Percentiles rank a stretch among this genome's conserved stretches.
phyloP scores from a whole-genome alignment of 257 asterid genomes.

The Fraxinus anomala region DNA sequence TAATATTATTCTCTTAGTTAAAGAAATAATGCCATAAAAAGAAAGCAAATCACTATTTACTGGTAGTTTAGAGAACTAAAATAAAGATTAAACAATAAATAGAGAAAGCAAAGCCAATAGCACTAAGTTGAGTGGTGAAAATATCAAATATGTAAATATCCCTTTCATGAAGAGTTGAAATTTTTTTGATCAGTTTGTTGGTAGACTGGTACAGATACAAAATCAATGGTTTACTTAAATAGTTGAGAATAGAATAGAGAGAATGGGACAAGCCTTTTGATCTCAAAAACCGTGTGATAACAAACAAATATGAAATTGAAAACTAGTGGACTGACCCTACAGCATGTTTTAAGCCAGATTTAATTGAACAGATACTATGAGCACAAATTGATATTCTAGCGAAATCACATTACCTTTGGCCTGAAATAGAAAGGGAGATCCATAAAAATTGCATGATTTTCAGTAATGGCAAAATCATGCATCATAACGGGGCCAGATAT shows the following conservation, averaged over 20 bases:
- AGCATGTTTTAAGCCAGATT: conserved; percentile 16
- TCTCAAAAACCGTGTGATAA: neutral
- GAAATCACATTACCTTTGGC: conserved; percentile 63
- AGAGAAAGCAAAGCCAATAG: neutral
- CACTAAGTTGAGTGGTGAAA: neutral
- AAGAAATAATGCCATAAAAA: neutral
- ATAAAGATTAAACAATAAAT: neutral
- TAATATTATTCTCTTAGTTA: neutral
- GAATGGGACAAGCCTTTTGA: neutral
- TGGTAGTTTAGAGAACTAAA: neutral
- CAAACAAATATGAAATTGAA: neutral
- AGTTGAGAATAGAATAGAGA: neutral
- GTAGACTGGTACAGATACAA: neutral
- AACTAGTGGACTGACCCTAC: neutral
- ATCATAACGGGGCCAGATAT: conserved; percentile 80
- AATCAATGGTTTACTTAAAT: neutral
- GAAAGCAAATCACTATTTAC: neutral
- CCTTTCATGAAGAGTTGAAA: neutral
- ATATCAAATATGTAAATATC: neutral
- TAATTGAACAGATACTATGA: neutral
- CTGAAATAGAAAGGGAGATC: conserved; percentile 85
- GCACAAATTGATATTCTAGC: conserved; percentile 7
- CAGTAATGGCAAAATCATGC: conserved; percentile 99
- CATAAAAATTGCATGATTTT: conserved; percentile 87
- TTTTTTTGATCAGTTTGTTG: neutral